A percentile compares a stretch with the other conserved stretches of the same genome.
Conservation (phyloP, 2,329 filamentous ascomycete genomes). For the Penicillium sp. region DNA sequence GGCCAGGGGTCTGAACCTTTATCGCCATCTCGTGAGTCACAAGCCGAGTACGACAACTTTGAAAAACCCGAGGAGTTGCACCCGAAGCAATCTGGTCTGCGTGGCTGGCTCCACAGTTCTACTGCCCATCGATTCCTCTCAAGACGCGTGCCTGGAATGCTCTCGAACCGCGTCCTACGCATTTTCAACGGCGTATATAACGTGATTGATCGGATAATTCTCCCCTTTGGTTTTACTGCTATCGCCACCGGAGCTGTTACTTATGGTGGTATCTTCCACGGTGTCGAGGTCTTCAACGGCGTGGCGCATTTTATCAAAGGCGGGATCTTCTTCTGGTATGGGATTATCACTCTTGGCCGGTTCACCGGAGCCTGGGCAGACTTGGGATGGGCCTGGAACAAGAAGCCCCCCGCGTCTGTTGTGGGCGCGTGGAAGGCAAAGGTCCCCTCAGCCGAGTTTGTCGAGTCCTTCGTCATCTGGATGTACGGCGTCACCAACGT, state of each 20-base stretch:
- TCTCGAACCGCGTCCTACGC: constrained; percentile 62
- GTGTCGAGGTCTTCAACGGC: constrained; percentile 77
- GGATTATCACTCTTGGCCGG: constrained; percentile 81
- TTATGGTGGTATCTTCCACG: constrained; percentile 75
- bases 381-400: constrained; percentile 94
- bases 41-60: constrained; percentile 56
- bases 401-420: constrained; percentile 66
- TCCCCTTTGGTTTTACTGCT: constrained; percentile 77
- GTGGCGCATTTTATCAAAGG: constrained; percentile 95
- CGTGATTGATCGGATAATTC: constrained; percentile 74
- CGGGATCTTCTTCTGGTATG: constrained; percentile 93
- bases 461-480: constrained; percentile 88
- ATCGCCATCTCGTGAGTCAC: constrained; percentile 61
- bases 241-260: constrained; percentile 75
- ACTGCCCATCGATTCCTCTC: constrained; percentile 52
- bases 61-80: constrained; percentile 51
- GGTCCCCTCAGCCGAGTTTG: constrained; percentile 80
- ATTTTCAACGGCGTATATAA: constrained; percentile 66
- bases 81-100: constrained; percentile 41
- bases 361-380: constrained; percentile 92
- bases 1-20: constrained; percentile 67
- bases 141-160: constrained; percentile 3
- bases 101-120: constrained; percentile 52
- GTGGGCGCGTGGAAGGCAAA: constrained; percentile 63
- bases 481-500: constrained; percentile 88